phyloP scores from a whole-genome alignment of 345 rosid species.

The Angophora floribunda region DNA sequence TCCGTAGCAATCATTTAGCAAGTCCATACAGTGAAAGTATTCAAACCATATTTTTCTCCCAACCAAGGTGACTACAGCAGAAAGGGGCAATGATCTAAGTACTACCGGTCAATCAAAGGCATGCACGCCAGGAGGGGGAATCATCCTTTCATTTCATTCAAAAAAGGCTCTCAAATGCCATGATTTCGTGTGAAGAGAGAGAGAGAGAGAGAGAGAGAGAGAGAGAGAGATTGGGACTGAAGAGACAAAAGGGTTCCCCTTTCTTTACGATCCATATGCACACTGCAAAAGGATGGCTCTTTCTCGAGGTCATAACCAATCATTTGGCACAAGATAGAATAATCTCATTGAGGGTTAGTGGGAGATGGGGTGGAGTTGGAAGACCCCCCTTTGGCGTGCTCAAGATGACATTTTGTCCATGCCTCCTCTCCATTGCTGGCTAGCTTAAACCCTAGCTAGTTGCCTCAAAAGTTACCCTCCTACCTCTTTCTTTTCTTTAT shows the following conservation, averaged over 20 bases:
- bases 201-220: neutral
- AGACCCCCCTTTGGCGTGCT: neutral
- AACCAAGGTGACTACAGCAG: neutral
- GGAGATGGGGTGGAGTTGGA: neutral
- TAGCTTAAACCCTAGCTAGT: neutral
- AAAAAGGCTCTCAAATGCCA: neutral
- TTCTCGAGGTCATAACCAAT: slow-evolving; percentile 1
- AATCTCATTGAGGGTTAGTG: neutral
- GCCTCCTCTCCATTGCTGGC: neutral
- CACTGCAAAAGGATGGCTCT: neutral
- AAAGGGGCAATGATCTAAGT: neutral
- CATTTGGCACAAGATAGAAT: neutral
- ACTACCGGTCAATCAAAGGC: neutral
- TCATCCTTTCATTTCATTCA: neutral
- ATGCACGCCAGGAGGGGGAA: neutral
- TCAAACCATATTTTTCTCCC: neutral
- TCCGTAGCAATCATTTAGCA: neutral
- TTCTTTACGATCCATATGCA: neutral
- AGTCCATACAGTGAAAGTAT: neutral
- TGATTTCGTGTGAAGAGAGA: neutral
- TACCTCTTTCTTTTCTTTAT: neutral
- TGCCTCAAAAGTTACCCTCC: neutral
- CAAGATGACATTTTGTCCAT: neutral
- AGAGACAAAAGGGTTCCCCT: neutral
- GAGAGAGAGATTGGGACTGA: neutral